Base-by-base conservation (phyloP, 2,329 filamentous ascomycete genomes). In the Neoscytalidium dimidiatum region DNA sequence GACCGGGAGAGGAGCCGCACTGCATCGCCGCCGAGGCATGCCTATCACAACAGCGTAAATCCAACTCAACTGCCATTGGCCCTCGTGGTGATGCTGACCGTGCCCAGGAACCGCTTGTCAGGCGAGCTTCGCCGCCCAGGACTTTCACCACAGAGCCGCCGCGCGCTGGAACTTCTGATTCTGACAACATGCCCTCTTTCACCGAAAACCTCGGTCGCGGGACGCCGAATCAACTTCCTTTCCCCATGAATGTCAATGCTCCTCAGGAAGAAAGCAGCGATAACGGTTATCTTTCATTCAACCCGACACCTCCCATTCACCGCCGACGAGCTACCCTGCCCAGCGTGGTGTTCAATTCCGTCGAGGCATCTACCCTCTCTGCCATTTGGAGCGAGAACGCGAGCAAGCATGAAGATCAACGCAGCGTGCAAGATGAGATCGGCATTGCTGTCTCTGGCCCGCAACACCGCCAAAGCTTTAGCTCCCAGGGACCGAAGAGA, bases 211-310 rank as follows among this genome's bases (percentile, higher is more conserved):
- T 48, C 53, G 71, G 58, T 74, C 74, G 35, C 69, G 76, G 64
- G 74, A 77, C 65, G 75, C 76, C 8, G 11, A 73, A 72, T 49
- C 74, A 77, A 48, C 71, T 78, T 8, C 76, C 76, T 0, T 78
- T 77, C 58, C 76, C 76, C 1, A 78, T 78, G 76, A 78, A 78
- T 51, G 75, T 78, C 48, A 78, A 78, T 63, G 75, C 75, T 8
- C 75, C 76, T 19, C 69, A 73, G 33, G 53, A 64, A 49, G 52
- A 64, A 28, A 26, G 49, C 19, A 29, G 19, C 38, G 49, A 71
- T 7, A 70, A 74, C 29, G 72, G 76, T 38, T 77, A 77, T 60
- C 69, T 77, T 51, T 73, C 68, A 23, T 77, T 77, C 58, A 71
- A 76, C 29, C 62, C 58, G 19, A 68, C 72, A 14, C 65, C 70